Base-by-base conservation (phyloP, 345 rosid species). In the Eucalyptus microcorys region DNA sequence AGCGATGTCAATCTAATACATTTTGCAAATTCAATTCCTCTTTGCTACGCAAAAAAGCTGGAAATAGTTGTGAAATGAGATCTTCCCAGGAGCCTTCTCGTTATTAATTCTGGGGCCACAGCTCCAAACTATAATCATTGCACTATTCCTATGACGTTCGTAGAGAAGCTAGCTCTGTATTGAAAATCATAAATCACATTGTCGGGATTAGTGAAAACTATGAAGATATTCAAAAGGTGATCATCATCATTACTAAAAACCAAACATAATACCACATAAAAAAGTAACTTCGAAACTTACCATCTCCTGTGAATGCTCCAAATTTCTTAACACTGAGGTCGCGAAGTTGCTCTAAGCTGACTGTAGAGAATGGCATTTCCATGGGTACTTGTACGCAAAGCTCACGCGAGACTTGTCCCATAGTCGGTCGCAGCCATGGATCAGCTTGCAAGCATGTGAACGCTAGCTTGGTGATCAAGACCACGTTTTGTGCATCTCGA, bases 1-100 rank as follows among this genome's bases (percentile, higher is more conserved):
- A n/a, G 10, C 0, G 17, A n/a, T 64, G 34, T 64, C 1, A 0
- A 64, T n/a, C 8, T 32, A n/a, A 30, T 30, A 14, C 10, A 14
- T 64, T 14, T 14, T 7, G 10, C 19, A 14, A 64, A 64, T 7
- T 30, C 71, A 61, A 3, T 61, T 27, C 17, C 5, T 30, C 32
- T 5, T 59, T 8, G 4, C 66, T 3, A 1, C 3, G 3, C 34
- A 17, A 6, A 61, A 27, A 27, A 30, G 71, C 5, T 64, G 4
- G 27, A 10, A 10, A 17, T 34, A 17, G 5, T 16, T 9, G 7
- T 34, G 10, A 64, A 34, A 68, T 34, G 43, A 16, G 80, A 34
- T 32, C 26, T 68, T 34, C 80, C 43, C 43, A 68, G 1, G 0
- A 1, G 83, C 13, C 27, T 71, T 71, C 81, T 1, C 7, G 2